Conservation (phyloP, 1,284 basidiomycete genomes). For the Ustilago cynodontis region DNA sequence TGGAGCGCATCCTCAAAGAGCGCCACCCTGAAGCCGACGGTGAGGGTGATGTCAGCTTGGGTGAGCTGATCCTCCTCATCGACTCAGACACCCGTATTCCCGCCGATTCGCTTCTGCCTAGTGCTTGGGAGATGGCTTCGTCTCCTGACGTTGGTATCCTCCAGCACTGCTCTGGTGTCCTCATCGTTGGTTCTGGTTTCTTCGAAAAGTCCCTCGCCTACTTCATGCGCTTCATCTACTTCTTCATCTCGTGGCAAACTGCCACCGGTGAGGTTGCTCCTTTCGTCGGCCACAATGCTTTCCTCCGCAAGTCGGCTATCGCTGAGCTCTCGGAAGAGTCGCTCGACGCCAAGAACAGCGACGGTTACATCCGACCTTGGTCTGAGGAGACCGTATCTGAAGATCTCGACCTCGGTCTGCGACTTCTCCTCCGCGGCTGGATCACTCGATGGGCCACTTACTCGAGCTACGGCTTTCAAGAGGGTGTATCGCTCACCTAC, state of each 20-base stretch:
- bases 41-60: slow-evolving; percentile 55
- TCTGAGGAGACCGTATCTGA: slow-evolving; percentile 84
- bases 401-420: slow-evolving; percentile 82
- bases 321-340: slow-evolving; percentile 79
- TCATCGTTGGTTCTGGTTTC: slow-evolving; percentile 86
- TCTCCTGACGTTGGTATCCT: slow-evolving; percentile 83
- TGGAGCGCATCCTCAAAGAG: slow-evolving; percentile 35
- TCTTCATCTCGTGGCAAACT: slow-evolving; percentile 72
- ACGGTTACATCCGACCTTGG: slow-evolving; percentile 78
- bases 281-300: slow-evolving; percentile 83
- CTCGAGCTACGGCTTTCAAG: slow-evolving; percentile 82
- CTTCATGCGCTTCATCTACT: slow-evolving; percentile 72
- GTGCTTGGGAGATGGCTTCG: slow-evolving; percentile 81
- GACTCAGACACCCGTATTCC: slow-evolving; percentile 87
- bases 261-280: slow-evolving; percentile 72
- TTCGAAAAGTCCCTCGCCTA: slow-evolving; percentile 87
- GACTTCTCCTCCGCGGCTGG: slow-evolving; percentile 73
- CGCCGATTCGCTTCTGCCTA: slow-evolving; percentile 85
- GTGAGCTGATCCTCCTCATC: slow-evolving; percentile 60
- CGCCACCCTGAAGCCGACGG: slow-evolving; percentile 69
- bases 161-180: slow-evolving; percentile 83
- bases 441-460: slow-evolving; percentile 87
- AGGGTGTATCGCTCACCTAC: slow-evolving; percentile 81
- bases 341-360: slow-evolving; percentile 76
- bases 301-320: slow-evolving; percentile 75